A percentile compares a stretch with the other conserved stretches of the same genome.
phyloP scores from a whole-genome alignment of 1,284 basidiomycete genomes.

The Porogramme epimiltina region DNA sequence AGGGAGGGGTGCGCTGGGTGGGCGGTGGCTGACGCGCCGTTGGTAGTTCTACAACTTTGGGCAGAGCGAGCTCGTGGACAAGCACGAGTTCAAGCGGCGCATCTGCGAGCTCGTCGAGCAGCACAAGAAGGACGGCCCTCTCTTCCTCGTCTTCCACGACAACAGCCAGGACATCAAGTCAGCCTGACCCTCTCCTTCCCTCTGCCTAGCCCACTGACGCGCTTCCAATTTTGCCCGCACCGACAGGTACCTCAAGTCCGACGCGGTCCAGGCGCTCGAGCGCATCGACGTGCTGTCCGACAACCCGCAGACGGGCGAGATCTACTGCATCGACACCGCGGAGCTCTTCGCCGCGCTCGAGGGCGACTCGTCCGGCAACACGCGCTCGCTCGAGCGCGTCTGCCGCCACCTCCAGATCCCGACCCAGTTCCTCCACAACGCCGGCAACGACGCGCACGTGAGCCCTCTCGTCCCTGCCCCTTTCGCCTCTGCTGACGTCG shows the following conservation, averaged over 20 bases:
- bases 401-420: constrained; percentile 63
- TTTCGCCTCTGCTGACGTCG: no score
- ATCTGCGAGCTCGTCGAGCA: constrained; percentile 52
- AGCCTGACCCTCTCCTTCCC: constrained; percentile 21
- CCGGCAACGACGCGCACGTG: constrained; percentile 84
- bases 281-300: constrained; percentile 61
- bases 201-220: no score
- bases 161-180: constrained; percentile 73
- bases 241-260: constrained; percentile 56
- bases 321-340: constrained; percentile 73
- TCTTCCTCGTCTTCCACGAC: constrained; percentile 85
- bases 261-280: constrained; percentile 51
- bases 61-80: constrained; percentile 52
- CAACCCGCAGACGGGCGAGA: constrained; percentile 46
- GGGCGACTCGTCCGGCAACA: constrained; percentile 54
- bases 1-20: not conserved
- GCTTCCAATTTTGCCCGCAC: not conserved
- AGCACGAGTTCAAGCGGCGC: constrained; percentile 50
- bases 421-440: constrained; percentile 71
- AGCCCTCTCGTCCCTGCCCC: constrained; percentile 28
- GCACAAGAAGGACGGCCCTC: constrained; percentile 50
- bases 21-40: not conserved
- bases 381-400: constrained; percentile 55
- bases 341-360: constrained; percentile 72
- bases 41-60: constrained; percentile 69